Conservation (phyloP, 768 basidiomycete species). For the Cyathus striatus region DNA sequence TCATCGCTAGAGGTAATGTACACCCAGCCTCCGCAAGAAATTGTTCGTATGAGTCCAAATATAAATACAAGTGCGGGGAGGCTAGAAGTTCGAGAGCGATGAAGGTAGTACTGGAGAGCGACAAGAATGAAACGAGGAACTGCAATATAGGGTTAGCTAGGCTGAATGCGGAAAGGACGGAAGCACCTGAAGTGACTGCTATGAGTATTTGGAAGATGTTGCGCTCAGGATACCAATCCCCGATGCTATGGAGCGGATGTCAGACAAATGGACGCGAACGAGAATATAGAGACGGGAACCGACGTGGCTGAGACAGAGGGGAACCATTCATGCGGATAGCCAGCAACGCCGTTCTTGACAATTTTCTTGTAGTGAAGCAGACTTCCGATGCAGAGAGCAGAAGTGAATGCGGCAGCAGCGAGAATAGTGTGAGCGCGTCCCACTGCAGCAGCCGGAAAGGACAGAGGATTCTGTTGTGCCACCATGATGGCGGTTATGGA, state of each 20-base stretch:
- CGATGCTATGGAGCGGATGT: too few species aligned
- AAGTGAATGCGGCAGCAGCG: conserved; percentile 57
- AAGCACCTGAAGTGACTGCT: too few species aligned
- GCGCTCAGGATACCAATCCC: too few species aligned
- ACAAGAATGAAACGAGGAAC: conserved; percentile 75
- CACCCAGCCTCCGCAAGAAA: conserved; percentile 89
- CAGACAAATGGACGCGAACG: too few species aligned
- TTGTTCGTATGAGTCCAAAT: conserved; percentile 64
- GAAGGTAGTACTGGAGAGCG: conserved; percentile 56
- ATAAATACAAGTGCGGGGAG: conserved; percentile 51
- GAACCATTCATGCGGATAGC: conserved; percentile 86
- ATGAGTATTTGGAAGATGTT: too few species aligned
- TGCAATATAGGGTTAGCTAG: too few species aligned
- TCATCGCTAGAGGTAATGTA: conserved; percentile 83
- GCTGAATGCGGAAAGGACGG: too few species aligned
- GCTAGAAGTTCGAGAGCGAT: conserved; percentile 33
- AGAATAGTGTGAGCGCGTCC: conserved; percentile 63
- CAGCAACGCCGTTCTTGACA: conserved; percentile 79
- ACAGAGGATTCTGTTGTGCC: too few species aligned
- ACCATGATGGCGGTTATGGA: neutral
- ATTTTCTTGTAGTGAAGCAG: conserved; percentile 77
- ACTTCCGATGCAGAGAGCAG: conserved; percentile 61
- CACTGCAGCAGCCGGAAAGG: conserved; percentile 52
- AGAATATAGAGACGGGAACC: conserved; percentile 26
- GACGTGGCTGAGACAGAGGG: conserved; percentile 86